Evolutionary conservation across 78 protist species (phyloP).

Genomic region (Dictyostelium firmibasis): DNA sequence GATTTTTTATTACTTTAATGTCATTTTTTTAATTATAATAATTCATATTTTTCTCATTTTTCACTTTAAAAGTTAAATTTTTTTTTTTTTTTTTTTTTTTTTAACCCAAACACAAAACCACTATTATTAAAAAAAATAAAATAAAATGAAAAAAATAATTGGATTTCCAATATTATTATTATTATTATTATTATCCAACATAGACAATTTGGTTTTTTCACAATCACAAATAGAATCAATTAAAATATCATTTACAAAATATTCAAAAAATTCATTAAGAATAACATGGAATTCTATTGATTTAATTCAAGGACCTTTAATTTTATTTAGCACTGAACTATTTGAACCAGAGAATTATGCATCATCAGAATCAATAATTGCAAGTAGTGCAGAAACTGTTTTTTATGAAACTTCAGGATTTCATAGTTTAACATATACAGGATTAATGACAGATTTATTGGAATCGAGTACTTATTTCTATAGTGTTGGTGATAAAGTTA

Average conservation of each 20-base stretch:
- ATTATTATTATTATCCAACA: neutral
- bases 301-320: neutral
- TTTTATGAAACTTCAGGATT: neutral
- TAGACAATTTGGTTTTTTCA: neutral
- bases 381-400: neutral
- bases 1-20: too few species aligned
- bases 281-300: slow-evolving; percentile 13
- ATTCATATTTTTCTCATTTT: too few species aligned
- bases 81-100: too few species aligned
- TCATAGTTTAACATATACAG: neutral
- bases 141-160: neutral
- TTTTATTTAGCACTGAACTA: neutral
- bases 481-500: slow-evolving; percentile 33
- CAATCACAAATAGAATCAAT: neutral
- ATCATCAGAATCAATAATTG: neutral
- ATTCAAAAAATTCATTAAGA: neutral
- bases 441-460: neutral
- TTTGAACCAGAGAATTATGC: neutral
- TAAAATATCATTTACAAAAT: slow-evolving; percentile 21
- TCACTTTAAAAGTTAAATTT: too few species aligned
- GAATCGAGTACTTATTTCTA: slow-evolving; percentile 1
- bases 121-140: neutral
- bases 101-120: too few species aligned
- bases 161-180: neutral
- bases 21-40: too few species aligned